phyloP scores from a whole-genome alignment of 805 yeast species.

The Candida quercuum region DNA sequence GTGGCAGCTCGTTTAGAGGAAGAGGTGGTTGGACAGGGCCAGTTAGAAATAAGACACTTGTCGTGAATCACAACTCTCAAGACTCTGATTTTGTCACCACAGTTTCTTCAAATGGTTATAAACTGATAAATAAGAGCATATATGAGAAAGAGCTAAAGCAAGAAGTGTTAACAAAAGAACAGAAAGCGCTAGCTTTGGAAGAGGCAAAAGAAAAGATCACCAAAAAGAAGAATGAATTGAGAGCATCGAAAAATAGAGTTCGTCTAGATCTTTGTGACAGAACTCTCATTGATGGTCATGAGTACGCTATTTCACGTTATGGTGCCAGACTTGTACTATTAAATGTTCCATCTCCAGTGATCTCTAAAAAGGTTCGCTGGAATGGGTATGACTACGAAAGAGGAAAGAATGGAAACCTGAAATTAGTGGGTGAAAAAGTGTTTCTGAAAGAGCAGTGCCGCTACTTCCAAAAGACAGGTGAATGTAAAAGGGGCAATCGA shows the following conservation, averaged over 20 bases:
- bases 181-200: slow-evolving; percentile 17
- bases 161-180: slow-evolving; percentile 18
- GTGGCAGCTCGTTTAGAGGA: slow-evolving; percentile 11
- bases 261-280: slow-evolving; percentile 43
- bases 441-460: slow-evolving; percentile 24
- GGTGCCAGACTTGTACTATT: slow-evolving; percentile 39
- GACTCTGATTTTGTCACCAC: slow-evolving; percentile 26
- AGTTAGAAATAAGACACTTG: slow-evolving; percentile 27
- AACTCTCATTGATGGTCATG: slow-evolving; percentile 33
- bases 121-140: slow-evolving; percentile 32
- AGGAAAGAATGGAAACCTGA: slow-evolving; percentile 25
- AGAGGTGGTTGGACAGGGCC: slow-evolving; percentile 18
- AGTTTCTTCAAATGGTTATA: slow-evolving; percentile 31
- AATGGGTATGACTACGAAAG: slow-evolving; percentile 26
- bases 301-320: slow-evolving; percentile 36
- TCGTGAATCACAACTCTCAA: slow-evolving; percentile 22
- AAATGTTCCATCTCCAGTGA: slow-evolving; percentile 16
- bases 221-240: slow-evolving; percentile 16
- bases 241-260: slow-evolving; percentile 26
- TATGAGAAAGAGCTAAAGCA: slow-evolving; percentile 28
- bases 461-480: slow-evolving; percentile 22
- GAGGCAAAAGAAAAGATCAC: slow-evolving; percentile 13
- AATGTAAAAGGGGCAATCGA: slow-evolving; percentile 42
- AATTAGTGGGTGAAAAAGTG: slow-evolving; percentile 12
- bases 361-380: slow-evolving; percentile 25